phyloP scores from a whole-genome alignment of 176 grass and related monocot species.

The Aegilops longissima region DNA sequence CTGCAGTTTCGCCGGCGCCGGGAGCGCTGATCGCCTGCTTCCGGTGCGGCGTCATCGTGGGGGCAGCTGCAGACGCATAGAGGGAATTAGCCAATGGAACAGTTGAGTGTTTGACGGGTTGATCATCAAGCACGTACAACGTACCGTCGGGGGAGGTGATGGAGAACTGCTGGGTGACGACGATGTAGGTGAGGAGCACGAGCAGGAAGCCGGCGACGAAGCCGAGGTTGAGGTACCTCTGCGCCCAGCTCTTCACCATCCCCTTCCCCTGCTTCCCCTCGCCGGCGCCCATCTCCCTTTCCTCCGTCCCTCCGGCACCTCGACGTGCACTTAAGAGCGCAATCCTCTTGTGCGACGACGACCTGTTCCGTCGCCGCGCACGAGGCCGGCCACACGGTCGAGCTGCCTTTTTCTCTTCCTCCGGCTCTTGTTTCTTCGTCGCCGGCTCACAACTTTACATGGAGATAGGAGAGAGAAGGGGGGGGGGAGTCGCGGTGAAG shows the following conservation, averaged over 20 bases:
- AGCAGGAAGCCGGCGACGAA: conserved; percentile 67
- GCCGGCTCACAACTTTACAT: background rate
- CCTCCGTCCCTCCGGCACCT: background rate
- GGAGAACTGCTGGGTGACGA: conserved; percentile 50
- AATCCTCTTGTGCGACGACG: background rate
- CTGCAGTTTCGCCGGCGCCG: background rate
- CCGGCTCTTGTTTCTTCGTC: too few relatives aligned
- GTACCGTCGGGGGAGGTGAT: conserved; percentile 22
- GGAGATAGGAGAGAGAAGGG: background rate
- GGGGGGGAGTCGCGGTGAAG: background rate
- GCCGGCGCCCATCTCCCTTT: conserved; percentile 11
- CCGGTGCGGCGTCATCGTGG: background rate
- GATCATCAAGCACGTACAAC: too few relatives aligned
- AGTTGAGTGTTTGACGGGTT: too few relatives aligned
- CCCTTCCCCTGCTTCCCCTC: conserved; percentile 33
- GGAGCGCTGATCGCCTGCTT: conserved; percentile 9
- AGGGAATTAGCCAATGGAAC: background rate
- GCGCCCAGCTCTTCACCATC: conserved; percentile 26
- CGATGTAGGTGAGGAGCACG: conserved; percentile 61
- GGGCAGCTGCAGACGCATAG: background rate
- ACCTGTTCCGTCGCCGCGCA: background rate
- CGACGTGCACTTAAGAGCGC: too few relatives aligned
- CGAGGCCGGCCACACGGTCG: background rate
- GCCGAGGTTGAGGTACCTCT: conserved; percentile 39
- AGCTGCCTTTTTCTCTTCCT: background rate